Percentiles rank a stretch among this genome's conserved stretches.
phyloP scores from a whole-genome alignment of 1,139 yeast species.

The Fermentozyma sake region DNA sequence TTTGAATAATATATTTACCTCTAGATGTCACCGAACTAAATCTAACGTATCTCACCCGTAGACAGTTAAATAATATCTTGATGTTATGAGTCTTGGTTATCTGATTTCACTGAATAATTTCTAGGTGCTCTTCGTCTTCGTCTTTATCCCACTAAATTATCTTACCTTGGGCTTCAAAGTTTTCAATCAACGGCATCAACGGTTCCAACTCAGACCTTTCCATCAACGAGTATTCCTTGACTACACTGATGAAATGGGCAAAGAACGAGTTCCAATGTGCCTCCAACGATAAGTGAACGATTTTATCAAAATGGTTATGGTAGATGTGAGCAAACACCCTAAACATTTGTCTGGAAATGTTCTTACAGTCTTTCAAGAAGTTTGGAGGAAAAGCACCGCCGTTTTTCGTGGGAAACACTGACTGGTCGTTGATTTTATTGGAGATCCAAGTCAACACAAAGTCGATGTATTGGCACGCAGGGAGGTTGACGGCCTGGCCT shows the following conservation, averaged over 20 bases:
- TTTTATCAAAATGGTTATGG: conserved; percentile 89
- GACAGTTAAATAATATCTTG: conserved; percentile 4
- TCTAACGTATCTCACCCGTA: conserved; percentile 8
- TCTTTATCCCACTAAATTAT: conserved; percentile 33
- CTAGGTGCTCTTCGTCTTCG: no score
- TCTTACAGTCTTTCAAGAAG: conserved; percentile 76
- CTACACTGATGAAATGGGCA: conserved; percentile 89
- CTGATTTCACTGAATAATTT: conserved; percentile 4
- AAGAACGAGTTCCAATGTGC: conserved; percentile 98
- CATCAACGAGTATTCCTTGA: conserved; percentile 75
- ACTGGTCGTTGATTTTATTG: conserved; percentile 81
- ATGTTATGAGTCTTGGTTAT: no score
- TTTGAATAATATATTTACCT: no score
- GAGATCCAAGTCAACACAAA: conserved; percentile 89
- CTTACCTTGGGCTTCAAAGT: conserved; percentile 82
- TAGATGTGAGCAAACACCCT: conserved; percentile 95
- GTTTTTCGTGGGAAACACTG: conserved; percentile 84
- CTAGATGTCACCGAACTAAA: no score
- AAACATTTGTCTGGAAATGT: conserved; percentile 88
- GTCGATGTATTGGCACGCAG: conserved; percentile 91
- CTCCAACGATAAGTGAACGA: conserved; percentile 83
- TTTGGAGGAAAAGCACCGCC: conserved; percentile 93
- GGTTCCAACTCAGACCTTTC: conserved; percentile 82
- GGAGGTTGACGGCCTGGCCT: conserved; percentile 75
- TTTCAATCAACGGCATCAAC: conserved; percentile 67